Evolutionary conservation across 2,329 filamentous ascomycete species (phyloP).

Genomic region (Fusarium hainanense): DNA sequence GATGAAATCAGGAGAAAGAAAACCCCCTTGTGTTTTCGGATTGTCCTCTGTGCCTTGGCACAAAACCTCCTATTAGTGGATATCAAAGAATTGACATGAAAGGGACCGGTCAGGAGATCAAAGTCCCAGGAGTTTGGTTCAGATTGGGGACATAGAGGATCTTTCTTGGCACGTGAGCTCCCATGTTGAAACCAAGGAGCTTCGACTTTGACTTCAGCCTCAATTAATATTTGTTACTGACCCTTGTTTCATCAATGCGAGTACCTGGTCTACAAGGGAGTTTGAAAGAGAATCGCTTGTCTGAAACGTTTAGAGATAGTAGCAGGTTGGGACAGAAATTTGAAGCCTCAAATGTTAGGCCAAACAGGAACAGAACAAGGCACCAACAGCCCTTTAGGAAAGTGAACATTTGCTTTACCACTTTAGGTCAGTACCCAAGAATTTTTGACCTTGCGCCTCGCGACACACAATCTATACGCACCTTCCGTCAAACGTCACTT

Average conservation of each 20-base stretch:
- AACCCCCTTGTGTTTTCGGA: neutral
- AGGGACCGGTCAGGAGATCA: neutral
- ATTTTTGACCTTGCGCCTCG: constrained; percentile 43
- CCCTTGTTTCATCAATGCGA: constrained; percentile 29
- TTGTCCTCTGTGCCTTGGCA: neutral
- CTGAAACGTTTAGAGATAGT: constrained; percentile 23
- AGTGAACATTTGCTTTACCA: constrained; percentile 15
- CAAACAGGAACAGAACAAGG: neutral
- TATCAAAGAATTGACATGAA: constrained; percentile 1
- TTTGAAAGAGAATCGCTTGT: constrained; percentile 16
- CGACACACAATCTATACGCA: constrained; percentile 38
- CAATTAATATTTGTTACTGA: constrained; percentile 4
- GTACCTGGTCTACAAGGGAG: constrained; percentile 21
- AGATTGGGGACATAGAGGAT: constrained; percentile 13
- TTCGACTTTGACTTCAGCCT: constrained; percentile 6
- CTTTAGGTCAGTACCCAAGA: constrained; percentile 44
- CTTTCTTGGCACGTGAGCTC: constrained; percentile 22
- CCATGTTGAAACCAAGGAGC: constrained; percentile 26
- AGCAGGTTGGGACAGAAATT: constrained; percentile 4
- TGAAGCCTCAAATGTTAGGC: constrained; percentile 16
- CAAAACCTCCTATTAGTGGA: neutral
- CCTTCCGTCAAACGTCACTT: constrained; percentile 36
- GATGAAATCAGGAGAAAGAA: constrained; percentile 9
- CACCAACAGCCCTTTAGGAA: constrained; percentile 11
- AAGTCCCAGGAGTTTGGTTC: constrained; percentile 1